Conservation (phyloP, 1,284 basidiomycete species). For the Moesziomyces aphidis region DNA sequence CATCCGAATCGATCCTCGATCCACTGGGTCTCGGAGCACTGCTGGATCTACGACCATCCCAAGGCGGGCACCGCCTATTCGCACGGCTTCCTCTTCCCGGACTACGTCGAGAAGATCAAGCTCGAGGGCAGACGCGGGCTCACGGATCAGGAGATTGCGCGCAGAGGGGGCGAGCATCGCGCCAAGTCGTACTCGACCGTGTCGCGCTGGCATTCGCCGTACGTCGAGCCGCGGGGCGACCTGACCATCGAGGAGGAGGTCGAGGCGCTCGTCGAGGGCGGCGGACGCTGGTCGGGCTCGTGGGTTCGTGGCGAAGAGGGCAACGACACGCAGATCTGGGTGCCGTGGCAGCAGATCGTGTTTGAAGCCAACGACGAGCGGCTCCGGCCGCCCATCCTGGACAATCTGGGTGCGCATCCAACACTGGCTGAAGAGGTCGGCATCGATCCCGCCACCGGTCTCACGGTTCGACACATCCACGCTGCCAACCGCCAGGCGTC, state of each 20-base stretch:
- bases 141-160: slow-evolving; percentile 66
- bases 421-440: slow-evolving; percentile 45
- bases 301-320: slow-evolving; percentile 59
- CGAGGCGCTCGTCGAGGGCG: slow-evolving; percentile 92
- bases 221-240: slow-evolving; percentile 77
- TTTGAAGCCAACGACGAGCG: slow-evolving; percentile 64
- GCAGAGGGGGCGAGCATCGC: slow-evolving; percentile 69
- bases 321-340: slow-evolving; percentile 49
- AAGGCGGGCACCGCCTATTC: slow-evolving; percentile 87
- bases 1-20: slow-evolving; percentile 85
- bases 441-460: slow-evolving; percentile 48
- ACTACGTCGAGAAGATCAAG: slow-evolving; percentile 80
- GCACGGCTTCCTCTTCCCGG: slow-evolving; percentile 96
- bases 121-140: slow-evolving; percentile 67
- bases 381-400: slow-evolving; percentile 28
- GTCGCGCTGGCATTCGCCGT: slow-evolving; percentile 83
- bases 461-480: slow-evolving; percentile 60
- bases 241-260: slow-evolving; percentile 80
- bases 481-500: slow-evolving; percentile 57
- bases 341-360: slow-evolving; percentile 63
- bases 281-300: slow-evolving; percentile 72
- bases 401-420: slow-evolving; percentile 14
- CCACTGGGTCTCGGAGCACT: slow-evolving; percentile 89
- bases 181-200: slow-evolving; percentile 85
- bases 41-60: slow-evolving; percentile 99